phyloP scores from a whole-genome alignment of 169 alveolate genomes.

The Eimeria praecox region DNA sequence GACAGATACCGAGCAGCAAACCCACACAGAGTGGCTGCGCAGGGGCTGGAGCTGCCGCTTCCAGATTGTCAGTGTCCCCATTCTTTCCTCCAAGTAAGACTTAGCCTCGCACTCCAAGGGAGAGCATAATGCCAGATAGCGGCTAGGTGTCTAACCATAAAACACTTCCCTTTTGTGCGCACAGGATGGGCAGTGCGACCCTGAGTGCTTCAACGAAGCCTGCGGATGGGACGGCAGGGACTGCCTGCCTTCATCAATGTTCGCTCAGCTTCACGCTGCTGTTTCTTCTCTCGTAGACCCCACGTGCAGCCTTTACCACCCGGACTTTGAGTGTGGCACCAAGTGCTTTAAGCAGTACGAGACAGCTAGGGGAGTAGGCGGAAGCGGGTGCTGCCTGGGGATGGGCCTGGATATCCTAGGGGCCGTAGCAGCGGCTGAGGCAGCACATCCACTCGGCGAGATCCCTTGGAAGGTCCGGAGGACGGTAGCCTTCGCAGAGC shows the following conservation, averaged over 20 bases:
- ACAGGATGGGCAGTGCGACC: slow-evolving; percentile 89
- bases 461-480: slow-evolving; percentile 73
- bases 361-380: slow-evolving; percentile 53
- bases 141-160: not conserved
- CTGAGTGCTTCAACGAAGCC: slow-evolving; percentile 84
- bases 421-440: slow-evolving; percentile 76
- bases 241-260: slow-evolving; percentile 85
- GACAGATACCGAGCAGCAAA: slow-evolving; percentile 71
- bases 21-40: slow-evolving; percentile 73
- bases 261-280: slow-evolving; percentile 82
- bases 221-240: slow-evolving; percentile 88
- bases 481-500: slow-evolving; percentile 85
- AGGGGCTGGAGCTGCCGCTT: slow-evolving; percentile 75
- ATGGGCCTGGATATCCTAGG: slow-evolving; percentile 74
- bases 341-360: slow-evolving; percentile 76
- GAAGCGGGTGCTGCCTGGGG: slow-evolving; percentile 80
- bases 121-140: not conserved
- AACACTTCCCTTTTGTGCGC: slow-evolving; percentile 63
- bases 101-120: not conserved
- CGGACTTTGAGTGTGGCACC: slow-evolving; percentile 67
- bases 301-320: slow-evolving; percentile 62
- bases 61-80: slow-evolving; percentile 80
- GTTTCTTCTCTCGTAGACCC: slow-evolving; percentile 69
- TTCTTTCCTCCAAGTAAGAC: slow-evolving; percentile 76
- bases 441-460: slow-evolving; percentile 71